phyloP scores from a whole-genome alignment of 768 basidiomycete genomes.

The Xerocomellus dryophilus region DNA sequence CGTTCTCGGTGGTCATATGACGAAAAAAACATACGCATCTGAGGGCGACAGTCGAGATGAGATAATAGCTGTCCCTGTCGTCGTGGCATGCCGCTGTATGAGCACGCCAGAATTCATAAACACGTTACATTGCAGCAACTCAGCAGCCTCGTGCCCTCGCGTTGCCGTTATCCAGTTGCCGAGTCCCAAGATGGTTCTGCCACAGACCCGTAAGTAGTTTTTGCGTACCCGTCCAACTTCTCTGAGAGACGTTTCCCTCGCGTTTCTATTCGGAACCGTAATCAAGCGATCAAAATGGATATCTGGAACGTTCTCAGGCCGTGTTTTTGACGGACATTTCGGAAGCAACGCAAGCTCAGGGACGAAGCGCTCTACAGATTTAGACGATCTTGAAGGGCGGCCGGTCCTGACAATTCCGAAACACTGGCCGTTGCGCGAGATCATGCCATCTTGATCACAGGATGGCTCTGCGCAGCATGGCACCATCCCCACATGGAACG shows the following conservation, averaged over 20 bases:
- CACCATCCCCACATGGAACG: conserved; percentile 1
- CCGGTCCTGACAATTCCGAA: conserved; percentile 21
- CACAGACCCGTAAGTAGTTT: background rate
- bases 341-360: conserved; percentile 7
- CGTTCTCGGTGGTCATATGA: background rate
- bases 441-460: conserved; percentile 21
- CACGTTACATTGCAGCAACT: conserved; percentile 13
- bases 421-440: conserved; percentile 14
- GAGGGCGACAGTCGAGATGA: conserved; percentile 16
- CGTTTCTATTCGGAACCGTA: conserved; percentile 1
- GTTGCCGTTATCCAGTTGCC: conserved; percentile 21
- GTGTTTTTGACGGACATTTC: background rate
- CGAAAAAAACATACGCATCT: conserved; percentile 1
- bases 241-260: background rate
- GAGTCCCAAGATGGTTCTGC: conserved; percentile 14
- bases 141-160: conserved; percentile 23
- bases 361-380: conserved; percentile 12
- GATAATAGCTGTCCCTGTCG: conserved; percentile 8
- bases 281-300: conserved; percentile 8
- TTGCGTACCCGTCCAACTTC: background rate
- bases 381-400: conserved; percentile 10
- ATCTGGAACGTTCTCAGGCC: conserved; percentile 11
- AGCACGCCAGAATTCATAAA: conserved; percentile 12
- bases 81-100: conserved; percentile 13
- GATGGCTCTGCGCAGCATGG: conserved; percentile 7